phyloP scores from a whole-genome alignment of 169 alveolate genomes.

The Plasmodium gonderi region DNA sequence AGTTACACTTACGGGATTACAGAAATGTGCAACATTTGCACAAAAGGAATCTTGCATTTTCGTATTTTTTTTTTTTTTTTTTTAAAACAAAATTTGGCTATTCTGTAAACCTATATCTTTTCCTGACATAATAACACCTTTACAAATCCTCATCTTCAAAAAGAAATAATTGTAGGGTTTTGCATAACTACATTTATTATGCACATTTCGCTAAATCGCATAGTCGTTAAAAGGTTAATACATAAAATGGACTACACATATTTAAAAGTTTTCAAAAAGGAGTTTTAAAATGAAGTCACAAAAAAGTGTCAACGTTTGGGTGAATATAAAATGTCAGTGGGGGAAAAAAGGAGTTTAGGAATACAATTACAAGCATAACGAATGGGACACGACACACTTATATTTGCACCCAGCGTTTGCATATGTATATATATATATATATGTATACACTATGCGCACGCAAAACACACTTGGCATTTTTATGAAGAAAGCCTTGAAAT shows the following conservation, averaged over 20 bases:
- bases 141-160: too few species aligned
- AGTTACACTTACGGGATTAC: too few species aligned
- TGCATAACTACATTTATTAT: neutral
- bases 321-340: neutral
- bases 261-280: conserved; percentile 5
- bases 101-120: too few species aligned
- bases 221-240: too few species aligned
- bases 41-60: too few species aligned
- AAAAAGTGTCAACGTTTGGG: conserved; percentile 8
- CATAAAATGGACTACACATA: neutral
- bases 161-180: too few species aligned
- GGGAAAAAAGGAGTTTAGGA: too few species aligned
- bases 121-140: too few species aligned
- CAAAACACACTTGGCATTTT: neutral
- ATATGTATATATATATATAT: neutral
- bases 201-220: too few species aligned
- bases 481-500: conserved; percentile 3
- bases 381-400: neutral
- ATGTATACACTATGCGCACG: conserved; percentile 19
- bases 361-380: neutral
- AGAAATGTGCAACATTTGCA: too few species aligned
- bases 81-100: too few species aligned
- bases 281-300: conserved; percentile 48
- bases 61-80: too few species aligned
- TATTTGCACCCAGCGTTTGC: neutral